These are phyloP conservation scores for Viscum album DNA, from an alignment of 177 flowering plant genomes.

Conservation along the genomic window DNA sequence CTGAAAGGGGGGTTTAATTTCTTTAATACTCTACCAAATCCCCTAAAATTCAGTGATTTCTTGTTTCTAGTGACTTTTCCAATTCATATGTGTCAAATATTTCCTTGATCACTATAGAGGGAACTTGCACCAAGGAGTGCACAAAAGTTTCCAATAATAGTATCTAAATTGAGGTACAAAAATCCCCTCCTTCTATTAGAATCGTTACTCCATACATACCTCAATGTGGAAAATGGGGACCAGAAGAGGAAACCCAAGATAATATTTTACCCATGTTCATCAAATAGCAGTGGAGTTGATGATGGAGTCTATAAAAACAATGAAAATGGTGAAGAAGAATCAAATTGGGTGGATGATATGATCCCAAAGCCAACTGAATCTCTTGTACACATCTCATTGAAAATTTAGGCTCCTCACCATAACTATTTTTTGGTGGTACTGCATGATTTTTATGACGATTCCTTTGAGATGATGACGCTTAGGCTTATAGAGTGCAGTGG, in stretches of 20 bases:
- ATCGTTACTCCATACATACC: constrained; percentile 17
- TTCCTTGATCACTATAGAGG: constrained; percentile 19
- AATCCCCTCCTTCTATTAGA: constrained; percentile 9
- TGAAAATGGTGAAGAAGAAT: constrained; percentile 14
- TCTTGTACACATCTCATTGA: constrained; percentile 27
- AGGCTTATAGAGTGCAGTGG: constrained; percentile 25
- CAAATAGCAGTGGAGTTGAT: neutral
- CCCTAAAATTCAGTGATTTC: constrained; percentile 4
- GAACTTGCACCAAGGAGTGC: constrained; percentile 9
- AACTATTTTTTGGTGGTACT: constrained; percentile 11
- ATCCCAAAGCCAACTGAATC: constrained; percentile 35
- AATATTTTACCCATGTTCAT: neutral
- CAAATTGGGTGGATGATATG: constrained; percentile 20
- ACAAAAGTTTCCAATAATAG: neutral
- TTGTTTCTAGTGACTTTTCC: neutral
- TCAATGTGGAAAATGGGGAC: constrained; percentile 5
- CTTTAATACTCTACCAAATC: neutral
- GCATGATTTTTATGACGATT: constrained; percentile 39
- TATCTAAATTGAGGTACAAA: constrained; percentile 9
- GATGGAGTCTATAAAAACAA: constrained; percentile 2
- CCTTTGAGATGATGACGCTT: constrained; percentile 34
- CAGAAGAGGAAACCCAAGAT: constrained; percentile 11
- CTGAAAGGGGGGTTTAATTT: neutral
- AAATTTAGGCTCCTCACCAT: constrained; percentile 12
- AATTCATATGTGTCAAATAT: constrained; percentile 23